Conservation (phyloP, 2,329 filamentous ascomycete species). For the Aspergillus sclerotialis region DNA sequence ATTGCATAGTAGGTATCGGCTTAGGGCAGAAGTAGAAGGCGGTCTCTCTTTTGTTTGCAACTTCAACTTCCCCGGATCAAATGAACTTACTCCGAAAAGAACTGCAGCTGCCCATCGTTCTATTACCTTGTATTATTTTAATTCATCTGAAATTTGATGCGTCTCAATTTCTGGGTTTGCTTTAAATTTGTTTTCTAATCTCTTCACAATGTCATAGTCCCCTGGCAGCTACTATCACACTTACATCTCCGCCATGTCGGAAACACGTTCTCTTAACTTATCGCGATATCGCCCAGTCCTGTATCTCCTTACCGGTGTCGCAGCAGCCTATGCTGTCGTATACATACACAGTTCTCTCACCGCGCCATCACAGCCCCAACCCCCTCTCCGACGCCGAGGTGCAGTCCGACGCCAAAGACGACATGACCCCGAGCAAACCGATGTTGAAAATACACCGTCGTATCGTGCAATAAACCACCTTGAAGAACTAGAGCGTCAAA, state of each 20-base stretch:
- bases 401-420: slow-evolving; percentile 32
- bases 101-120: no score
- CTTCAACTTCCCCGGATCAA: no score
- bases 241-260: slow-evolving; percentile 18
- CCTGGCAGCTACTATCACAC: slow-evolving; percentile 7
- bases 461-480: slow-evolving; percentile 32
- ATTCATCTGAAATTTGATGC: no score
- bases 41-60: no score
- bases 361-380: slow-evolving; percentile 16
- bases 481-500: slow-evolving; percentile 33
- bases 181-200: no score
- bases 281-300: slow-evolving; percentile 34
- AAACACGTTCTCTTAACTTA: slow-evolving; percentile 23
- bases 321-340: slow-evolving; percentile 35
- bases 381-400: slow-evolving; percentile 31
- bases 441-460: slow-evolving; percentile 25
- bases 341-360: slow-evolving; percentile 30
- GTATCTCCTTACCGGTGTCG: slow-evolving; percentile 36
- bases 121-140: no score
- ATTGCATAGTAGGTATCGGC: no score
- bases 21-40: no score
- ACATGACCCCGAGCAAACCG: slow-evolving; percentile 17
- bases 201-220: slow-evolving; percentile 4
- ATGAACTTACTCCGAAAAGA: no score
- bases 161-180: no score